These are phyloP conservation scores for Phellopilus nigrolimitatus DNA, from an alignment of 1,284 basidiomycete species.

Conservation along the genomic window DNA sequence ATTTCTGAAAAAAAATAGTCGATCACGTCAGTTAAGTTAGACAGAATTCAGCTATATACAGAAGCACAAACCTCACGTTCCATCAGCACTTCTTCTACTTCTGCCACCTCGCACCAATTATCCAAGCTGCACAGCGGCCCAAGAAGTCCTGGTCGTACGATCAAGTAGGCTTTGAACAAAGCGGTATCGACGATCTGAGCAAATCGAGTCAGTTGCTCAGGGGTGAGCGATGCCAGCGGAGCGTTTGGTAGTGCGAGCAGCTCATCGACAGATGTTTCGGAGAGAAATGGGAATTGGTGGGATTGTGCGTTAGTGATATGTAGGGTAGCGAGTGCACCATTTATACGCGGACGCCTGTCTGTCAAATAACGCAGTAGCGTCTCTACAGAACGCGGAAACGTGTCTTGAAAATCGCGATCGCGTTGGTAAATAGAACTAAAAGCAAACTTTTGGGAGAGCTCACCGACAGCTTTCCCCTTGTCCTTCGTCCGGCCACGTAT, in stretches of 20 bases:
- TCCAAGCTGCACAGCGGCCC: conserved; percentile 87
- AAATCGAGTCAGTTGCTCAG: conserved; percentile 78
- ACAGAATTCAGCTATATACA: not conserved
- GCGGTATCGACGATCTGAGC: conserved; percentile 96
- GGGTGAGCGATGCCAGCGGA: conserved; percentile 63
- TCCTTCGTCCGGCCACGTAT: conserved; percentile 38
- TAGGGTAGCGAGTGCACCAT: conserved; percentile 65
- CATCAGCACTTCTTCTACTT: conserved; percentile 87
- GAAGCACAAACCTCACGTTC: conserved; percentile 66
- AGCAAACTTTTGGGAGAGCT: not conserved
- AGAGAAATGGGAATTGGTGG: conserved; percentile 58
- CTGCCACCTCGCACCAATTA: conserved; percentile 96
- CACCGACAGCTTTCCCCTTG: conserved; percentile 30
- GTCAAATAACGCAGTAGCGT: conserved; percentile 71
- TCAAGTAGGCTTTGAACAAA: conserved; percentile 89
- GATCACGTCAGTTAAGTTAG: conserved; percentile 11
- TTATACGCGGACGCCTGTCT: conserved; percentile 81
- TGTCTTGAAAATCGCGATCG: conserved; percentile 38
- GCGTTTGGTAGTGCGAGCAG: conserved; percentile 72
- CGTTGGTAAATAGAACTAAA: not conserved
- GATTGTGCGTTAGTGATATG: conserved; percentile 68
- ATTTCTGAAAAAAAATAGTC: conserved; percentile 64
- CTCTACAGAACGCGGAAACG: conserved; percentile 60
- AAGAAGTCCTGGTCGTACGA: conserved; percentile 78
- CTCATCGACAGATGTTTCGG: conserved; percentile 64